A percentile compares a stretch with the other conserved stretches of the same genome.
These are phyloP conservation scores for Pseudogymnoascus sp. DNA, from an alignment of 2,329 filamentous ascomycete species.

Conservation along the genomic window DNA sequence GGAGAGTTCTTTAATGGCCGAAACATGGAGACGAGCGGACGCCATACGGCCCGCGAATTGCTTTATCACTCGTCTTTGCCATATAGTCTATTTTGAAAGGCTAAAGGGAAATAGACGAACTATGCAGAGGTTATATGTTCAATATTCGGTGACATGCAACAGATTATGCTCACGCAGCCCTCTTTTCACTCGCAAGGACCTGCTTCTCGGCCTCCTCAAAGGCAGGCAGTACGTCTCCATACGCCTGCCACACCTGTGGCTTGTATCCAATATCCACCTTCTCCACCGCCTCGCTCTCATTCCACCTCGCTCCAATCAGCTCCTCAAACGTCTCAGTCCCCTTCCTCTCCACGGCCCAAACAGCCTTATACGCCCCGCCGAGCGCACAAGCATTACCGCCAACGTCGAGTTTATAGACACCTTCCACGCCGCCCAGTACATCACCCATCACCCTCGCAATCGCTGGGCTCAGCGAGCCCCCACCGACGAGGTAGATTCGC, in stretches of 20 bases:
- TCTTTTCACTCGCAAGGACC: constrained; percentile 43
- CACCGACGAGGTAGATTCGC: constrained; percentile 88
- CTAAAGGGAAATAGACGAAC: background rate
- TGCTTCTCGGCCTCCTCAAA: constrained; percentile 67
- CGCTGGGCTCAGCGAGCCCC: constrained; percentile 79
- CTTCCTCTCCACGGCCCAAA: constrained; percentile 74
- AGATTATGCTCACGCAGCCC: background rate
- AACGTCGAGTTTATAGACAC: constrained; percentile 87
- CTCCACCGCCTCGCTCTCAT: constrained; percentile 72
- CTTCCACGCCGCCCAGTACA: constrained; percentile 80
- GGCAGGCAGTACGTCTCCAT: constrained; percentile 65
- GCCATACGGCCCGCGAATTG: background rate
- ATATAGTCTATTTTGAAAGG: background rate
- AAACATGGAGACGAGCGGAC: background rate
- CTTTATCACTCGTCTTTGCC: background rate
- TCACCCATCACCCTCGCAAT: constrained; percentile 80
- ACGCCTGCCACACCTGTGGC: constrained; percentile 63
- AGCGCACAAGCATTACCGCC: constrained; percentile 92
- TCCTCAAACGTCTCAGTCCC: constrained; percentile 74
- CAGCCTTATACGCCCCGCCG: constrained; percentile 89
- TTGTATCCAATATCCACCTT: constrained; percentile 77
- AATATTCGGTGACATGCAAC: background rate
- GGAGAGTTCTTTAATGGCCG: background rate
- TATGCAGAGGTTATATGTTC: background rate
- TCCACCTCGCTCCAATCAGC: constrained; percentile 75